Conservation (phyloP, 164 flowering plant species). For the Santalum album region DNA sequence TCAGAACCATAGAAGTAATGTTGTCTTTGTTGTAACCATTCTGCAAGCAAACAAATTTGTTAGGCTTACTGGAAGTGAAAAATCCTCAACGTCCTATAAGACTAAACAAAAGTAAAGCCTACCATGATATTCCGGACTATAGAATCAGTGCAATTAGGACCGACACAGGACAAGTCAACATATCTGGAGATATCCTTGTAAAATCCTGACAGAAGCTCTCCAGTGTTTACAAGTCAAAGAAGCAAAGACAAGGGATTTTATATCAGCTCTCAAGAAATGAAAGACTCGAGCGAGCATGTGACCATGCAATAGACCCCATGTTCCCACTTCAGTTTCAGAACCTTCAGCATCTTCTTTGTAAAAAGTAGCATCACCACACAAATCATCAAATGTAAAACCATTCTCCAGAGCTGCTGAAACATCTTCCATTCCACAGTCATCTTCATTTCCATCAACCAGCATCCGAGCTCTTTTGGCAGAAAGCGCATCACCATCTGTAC, state of each 20-base stretch:
- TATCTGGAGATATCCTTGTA: conserved; percentile 56
- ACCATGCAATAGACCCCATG: conserved; percentile 79
- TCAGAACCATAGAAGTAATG: conserved; percentile 50
- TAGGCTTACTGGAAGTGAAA: neutral
- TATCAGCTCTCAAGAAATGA: conserved; percentile 73
- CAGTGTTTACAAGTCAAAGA: conserved; percentile 82
- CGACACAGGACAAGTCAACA: conserved; percentile 63
- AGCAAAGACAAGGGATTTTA: conserved; percentile 65
- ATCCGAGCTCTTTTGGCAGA: conserved; percentile 53
- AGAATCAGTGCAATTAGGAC: conserved; percentile 60
- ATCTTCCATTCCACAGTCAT: conserved; percentile 43
- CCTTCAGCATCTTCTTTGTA: conserved; percentile 21
- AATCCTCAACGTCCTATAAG: neutral
- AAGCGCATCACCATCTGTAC: conserved; percentile 21
- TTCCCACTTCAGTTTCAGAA: conserved; percentile 26
- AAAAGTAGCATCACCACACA: conserved; percentile 45
- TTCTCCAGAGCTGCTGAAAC: conserved; percentile 16
- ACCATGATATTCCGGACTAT: conserved; percentile 58
- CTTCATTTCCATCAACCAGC: conserved; percentile 46
- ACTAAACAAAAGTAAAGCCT: conserved; percentile 12
- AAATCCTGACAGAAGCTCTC: conserved; percentile 55
- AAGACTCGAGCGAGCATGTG: conserved; percentile 67
- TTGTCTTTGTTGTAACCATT: conserved; percentile 58
- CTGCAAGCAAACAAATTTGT: conserved; percentile 40
- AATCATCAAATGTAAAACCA: conserved; percentile 59